These are phyloP conservation scores for Globisporangium recalcitrans DNA, from an alignment of 352 stramenopile species.

Conservation along the genomic window DNA sequence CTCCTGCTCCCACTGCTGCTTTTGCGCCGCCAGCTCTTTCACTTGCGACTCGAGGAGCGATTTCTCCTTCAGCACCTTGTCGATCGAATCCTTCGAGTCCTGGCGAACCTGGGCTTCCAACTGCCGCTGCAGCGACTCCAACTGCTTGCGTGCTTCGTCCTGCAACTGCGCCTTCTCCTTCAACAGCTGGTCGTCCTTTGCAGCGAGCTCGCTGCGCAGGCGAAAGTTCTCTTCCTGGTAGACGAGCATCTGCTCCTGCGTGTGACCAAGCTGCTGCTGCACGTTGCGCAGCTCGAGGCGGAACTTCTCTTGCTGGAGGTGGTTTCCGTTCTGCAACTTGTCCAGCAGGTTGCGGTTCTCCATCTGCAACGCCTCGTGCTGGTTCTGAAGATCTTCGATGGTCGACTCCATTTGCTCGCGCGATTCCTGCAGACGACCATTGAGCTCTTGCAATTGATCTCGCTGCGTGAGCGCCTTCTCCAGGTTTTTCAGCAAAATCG, in stretches of 20 bases:
- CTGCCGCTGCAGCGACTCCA: constrained; percentile 51
- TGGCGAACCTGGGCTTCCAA: constrained; percentile 54
- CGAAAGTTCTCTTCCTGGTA: constrained; percentile 69
- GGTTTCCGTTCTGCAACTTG: constrained; percentile 59
- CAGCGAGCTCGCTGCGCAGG: constrained; percentile 41
- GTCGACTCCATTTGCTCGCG: constrained; percentile 47
- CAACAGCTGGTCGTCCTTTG: constrained; percentile 50
- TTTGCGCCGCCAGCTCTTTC: constrained; percentile 32
- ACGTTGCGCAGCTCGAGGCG: constrained; percentile 52
- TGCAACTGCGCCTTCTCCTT: constrained; percentile 55
- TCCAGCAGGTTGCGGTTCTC: constrained; percentile 67
- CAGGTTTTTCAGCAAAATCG: constrained; percentile 61
- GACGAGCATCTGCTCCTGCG: constrained; percentile 64
- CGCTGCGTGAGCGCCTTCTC: constrained; percentile 67
- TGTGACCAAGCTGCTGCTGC: constrained; percentile 57
- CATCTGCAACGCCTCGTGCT: constrained; percentile 55
- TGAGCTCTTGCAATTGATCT: constrained; percentile 58
- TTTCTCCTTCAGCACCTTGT: constrained; percentile 41
- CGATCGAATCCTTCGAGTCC: constrained; percentile 44
- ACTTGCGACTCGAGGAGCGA: constrained; percentile 38
- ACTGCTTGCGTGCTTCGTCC: constrained; percentile 54
- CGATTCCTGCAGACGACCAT: constrained; percentile 39
- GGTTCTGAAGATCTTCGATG: constrained; percentile 52
- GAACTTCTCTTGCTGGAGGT: constrained; percentile 71
- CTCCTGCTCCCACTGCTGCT: constrained; percentile 50